These are phyloP conservation scores for Ophiosphaerella korrae DNA, from an alignment of 2,329 filamentous ascomycete species.

Conservation along the genomic window DNA sequence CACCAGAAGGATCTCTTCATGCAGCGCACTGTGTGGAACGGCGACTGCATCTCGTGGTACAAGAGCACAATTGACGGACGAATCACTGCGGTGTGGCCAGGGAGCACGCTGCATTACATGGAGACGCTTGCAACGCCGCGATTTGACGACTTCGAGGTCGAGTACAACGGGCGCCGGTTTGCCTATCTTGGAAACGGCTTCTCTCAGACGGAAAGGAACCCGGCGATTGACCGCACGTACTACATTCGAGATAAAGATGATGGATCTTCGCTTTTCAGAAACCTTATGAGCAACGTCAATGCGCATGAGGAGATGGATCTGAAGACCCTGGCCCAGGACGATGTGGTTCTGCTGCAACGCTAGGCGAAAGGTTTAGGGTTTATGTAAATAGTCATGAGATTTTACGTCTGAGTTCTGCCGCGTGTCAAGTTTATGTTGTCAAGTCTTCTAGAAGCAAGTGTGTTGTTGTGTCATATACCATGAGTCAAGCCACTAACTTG, in stretches of 20 bases:
- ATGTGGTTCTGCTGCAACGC: too few relatives aligned
- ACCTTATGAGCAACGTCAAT: too few relatives aligned
- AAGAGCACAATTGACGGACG: background rate
- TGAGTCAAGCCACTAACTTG: too few relatives aligned
- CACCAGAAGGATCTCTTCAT: background rate
- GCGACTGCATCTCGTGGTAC: background rate
- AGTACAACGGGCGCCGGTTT: background rate
- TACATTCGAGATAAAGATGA: conserved; percentile 6
- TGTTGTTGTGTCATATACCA: too few relatives aligned
- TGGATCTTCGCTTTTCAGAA: conserved; percentile 1
- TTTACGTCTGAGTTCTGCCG: too few relatives aligned
- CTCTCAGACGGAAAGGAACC: background rate
- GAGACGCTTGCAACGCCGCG: background rate
- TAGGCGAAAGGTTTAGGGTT: too few relatives aligned
- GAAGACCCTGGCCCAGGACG: too few relatives aligned
- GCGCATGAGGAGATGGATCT: too few relatives aligned
- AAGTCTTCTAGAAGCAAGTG: too few relatives aligned
- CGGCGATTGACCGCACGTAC: background rate
- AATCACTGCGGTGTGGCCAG: conserved; percentile 1
- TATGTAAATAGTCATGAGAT: too few relatives aligned
- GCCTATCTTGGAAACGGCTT: conserved; percentile 3
- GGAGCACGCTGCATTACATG: conserved; percentile 2
- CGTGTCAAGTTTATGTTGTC: too few relatives aligned
- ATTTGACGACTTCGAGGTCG: background rate
- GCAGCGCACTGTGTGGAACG: background rate